Percentiles rank a stretch among this genome's conserved stretches.
phyloP scores from a whole-genome alignment of 805 yeast species.

The Yarrowia sp. region DNA sequence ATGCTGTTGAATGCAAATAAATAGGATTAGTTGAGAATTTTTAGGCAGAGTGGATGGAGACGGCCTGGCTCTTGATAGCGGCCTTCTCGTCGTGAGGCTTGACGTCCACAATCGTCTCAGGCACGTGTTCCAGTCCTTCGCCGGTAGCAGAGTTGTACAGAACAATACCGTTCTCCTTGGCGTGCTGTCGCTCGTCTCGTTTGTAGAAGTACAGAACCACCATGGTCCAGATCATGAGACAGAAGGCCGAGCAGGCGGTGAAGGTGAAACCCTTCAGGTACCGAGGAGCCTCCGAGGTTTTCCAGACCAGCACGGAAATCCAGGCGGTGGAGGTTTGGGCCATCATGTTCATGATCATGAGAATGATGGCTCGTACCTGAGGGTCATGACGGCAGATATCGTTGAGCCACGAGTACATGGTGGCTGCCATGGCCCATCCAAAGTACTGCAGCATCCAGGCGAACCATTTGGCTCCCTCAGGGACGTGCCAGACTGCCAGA shows the following conservation, averaged over 20 bases:
- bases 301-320: slow-evolving; percentile 57
- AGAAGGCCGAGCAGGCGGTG: slow-evolving; percentile 43
- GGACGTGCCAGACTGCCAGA: slow-evolving; percentile 62
- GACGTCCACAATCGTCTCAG: slow-evolving; percentile 5
- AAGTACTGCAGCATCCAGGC: slow-evolving; percentile 63
- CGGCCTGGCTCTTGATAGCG: slow-evolving; percentile 11
- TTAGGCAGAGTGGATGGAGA: slow-evolving; percentile 10
- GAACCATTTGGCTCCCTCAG: slow-evolving; percentile 64
- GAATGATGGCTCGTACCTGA: slow-evolving; percentile 58
- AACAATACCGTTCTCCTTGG: slow-evolving; percentile 57
- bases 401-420: slow-evolving; percentile 63
- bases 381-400: slow-evolving; percentile 62
- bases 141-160: slow-evolving; percentile 34
- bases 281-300: slow-evolving; percentile 46
- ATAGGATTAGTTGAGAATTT: slow-evolving; percentile 9
- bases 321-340: slow-evolving; percentile 63
- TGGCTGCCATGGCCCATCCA: slow-evolving; percentile 68
- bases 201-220: slow-evolving; percentile 63
- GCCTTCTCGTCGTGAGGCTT: slow-evolving; percentile 11
- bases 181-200: slow-evolving; percentile 57
- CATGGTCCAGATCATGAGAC: slow-evolving; percentile 40
- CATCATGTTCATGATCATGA: slow-evolving; percentile 58
- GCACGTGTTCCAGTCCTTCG: slow-evolving; percentile 36
- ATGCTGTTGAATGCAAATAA: slow-evolving; percentile 37
- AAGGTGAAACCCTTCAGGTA: slow-evolving; percentile 46